Evolutionary conservation across 768 basidiomycete genomes (phyloP).

Genomic region (Kwoniella mangroviensis): DNA sequence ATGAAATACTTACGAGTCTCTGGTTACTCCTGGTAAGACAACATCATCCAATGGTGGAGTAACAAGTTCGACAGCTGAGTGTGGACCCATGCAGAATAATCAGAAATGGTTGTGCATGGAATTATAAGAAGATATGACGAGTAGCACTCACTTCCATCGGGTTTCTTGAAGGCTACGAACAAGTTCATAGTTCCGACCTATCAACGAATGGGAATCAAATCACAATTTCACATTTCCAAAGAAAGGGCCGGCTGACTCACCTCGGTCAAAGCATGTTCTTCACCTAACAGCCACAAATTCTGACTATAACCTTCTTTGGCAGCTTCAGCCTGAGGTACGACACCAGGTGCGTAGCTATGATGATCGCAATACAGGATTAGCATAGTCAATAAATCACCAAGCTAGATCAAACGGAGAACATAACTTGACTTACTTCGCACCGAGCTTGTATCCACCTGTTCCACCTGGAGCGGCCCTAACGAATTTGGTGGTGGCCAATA

Average conservation of each 20-base stretch:
- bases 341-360: conserved; percentile 75
- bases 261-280: conserved; percentile 65
- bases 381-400: no score
- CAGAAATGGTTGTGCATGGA: no score
- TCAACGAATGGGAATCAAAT: neutral
- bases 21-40: conserved; percentile 89
- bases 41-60: conserved; percentile 90
- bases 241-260: conserved; percentile 39
- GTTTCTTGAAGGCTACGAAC: conserved; percentile 68
- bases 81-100: neutral
- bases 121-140: neutral
- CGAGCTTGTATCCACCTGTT: conserved; percentile 85
- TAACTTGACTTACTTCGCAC: conserved; percentile 58
- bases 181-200: conserved; percentile 82
- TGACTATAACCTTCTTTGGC: conserved; percentile 73
- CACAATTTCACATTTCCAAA: conserved; percentile 4
- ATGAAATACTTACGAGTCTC: conserved; percentile 60
- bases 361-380: no score
- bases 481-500: conserved; percentile 81
- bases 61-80: conserved; percentile 73
- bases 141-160: conserved; percentile 61
- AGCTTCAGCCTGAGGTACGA: conserved; percentile 74
- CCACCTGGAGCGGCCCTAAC: conserved; percentile 87
- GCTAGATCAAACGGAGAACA: neutral
- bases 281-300: conserved; percentile 76